Percentiles rank a stretch among this genome's conserved stretches.
Evolutionary conservation across 2,329 filamentous ascomycete genomes (phyloP).

Genomic region (Gaeumannomyces sp.): DNA sequence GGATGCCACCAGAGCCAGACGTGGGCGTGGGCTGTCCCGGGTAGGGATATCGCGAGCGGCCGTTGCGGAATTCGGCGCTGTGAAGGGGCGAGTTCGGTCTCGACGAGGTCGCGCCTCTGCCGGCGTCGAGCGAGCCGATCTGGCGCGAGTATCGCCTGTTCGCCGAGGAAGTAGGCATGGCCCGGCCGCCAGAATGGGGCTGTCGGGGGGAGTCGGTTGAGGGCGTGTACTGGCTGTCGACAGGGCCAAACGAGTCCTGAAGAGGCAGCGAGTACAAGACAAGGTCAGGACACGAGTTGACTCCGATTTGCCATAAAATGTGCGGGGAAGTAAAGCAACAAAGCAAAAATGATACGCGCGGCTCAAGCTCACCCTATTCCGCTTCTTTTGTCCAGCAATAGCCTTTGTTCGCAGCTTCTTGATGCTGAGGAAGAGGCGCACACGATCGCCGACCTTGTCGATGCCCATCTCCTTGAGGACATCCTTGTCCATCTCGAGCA

Average conservation of each 20-base stretch:
- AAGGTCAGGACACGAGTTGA: too few relatives aligned
- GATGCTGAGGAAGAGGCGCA: slow-evolving; percentile 80
- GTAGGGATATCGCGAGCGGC: slow-evolving; percentile 50
- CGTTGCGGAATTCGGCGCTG: slow-evolving; percentile 49
- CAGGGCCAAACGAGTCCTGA: slow-evolving; percentile 76
- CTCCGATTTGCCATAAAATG: neutral
- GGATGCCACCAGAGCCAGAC: slow-evolving; percentile 45
- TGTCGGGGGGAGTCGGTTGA: slow-evolving; percentile 61
- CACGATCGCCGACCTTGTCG: slow-evolving; percentile 93
- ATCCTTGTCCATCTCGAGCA: slow-evolving; percentile 94
- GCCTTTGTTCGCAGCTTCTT: slow-evolving; percentile 75
- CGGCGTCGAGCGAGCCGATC: slow-evolving; percentile 42
- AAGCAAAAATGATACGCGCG: neutral
- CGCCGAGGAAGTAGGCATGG: slow-evolving; percentile 35
- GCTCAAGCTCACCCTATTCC: slow-evolving; percentile 60
- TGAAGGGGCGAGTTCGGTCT: slow-evolving; percentile 64
- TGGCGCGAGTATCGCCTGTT: slow-evolving; percentile 62
- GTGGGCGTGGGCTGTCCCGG: slow-evolving; percentile 29
- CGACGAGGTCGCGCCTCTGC: slow-evolving; percentile 51
- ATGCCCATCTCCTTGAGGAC: slow-evolving; percentile 97
- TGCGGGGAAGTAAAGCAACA: neutral
- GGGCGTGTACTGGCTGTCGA: slow-evolving; percentile 60
- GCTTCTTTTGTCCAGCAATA: slow-evolving; percentile 71
- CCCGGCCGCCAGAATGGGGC: slow-evolving; percentile 45
- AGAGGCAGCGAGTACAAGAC: neutral